Evolutionary conservation across 2,329 filamentous ascomycete genomes (phyloP), one percentile per base, ranked within the genome.

Genomic region (Elsinoe australis): DNA sequence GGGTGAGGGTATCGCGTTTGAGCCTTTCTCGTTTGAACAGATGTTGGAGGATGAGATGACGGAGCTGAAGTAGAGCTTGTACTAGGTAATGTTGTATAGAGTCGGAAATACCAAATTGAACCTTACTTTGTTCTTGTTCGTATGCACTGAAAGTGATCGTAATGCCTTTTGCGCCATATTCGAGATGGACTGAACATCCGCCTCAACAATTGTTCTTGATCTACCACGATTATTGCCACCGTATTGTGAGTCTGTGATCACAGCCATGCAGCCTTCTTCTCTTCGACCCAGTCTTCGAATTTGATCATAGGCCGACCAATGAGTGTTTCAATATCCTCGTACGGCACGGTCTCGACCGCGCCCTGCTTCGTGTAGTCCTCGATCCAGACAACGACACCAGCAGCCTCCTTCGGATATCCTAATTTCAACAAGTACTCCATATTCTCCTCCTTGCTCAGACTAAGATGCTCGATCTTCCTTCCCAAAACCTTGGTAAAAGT

Each of bases 361-460:
- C 39, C 39, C n/a, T 28, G 22, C 4, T 21, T 24, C 15, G n/a
- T 24, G 18, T 31, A 29, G 3, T n/a, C 39, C 17, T 44, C 39
- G 15, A 44, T 28, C 22, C 24, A 28, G 9, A n/a, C 39, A 21
- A 44, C 26, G 12, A 44, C 10, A 9, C 24, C 21, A 9, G 39
- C 39, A 28, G 17, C 8, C 4, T 9, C 22, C 17, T 7, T 12
- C 3, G 39, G 38, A 10, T 44, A 15, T 28, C 39, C 39, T 8
- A 44, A 10, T n/a, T 15, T 82, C 2, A 96, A 87, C 49, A 86
- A 76, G 51, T 82, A 79, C 47, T 92, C 76, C 51, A 96, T 87
- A 67, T 98, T 92, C 14, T 95, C 87, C 68, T 98, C 92, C 49
- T 89, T 78, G 74, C 96, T 90, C 4, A 96, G 82, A 32, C 77